Evolutionary conservation across 1,284 basidiomycete species (phyloP), one percentile per base, ranked within the genome.

Genomic region (Anthracocystis panici-leucophaei): DNA sequence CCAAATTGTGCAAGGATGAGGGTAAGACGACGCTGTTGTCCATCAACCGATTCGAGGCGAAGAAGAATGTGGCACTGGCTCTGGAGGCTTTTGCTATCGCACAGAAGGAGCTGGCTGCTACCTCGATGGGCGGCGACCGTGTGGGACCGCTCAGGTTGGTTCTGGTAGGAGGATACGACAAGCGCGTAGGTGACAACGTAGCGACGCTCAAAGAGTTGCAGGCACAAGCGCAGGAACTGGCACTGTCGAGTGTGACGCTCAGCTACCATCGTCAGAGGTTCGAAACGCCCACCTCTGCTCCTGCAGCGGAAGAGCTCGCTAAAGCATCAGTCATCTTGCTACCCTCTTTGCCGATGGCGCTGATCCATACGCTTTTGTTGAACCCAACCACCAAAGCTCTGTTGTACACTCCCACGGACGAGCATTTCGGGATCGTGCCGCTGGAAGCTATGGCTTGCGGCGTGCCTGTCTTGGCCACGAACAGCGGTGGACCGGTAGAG

Each of bases 361-460:
- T 84, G 14, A 78, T 84, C 44, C 75, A 76, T 44, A 68, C 78
- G 14, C 67, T 84, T 7, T 61, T 84, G 50, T 63, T 73, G 16
- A 71, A 77, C 53, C 55, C 58, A 5, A 35, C 51, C 21, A 74
- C 75, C 12, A 59, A 59, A 6, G 78, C 69, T 8, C 88, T 99
- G 0, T 88, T 98, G 4, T 99, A 99, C 85, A 99, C 97, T 0
- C 96, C 97, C 0, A 88, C 90, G 2, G 95, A 97, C 85, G 96
- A 99, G 83, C 96, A 99, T 85, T 97, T 99, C 83, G 96, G 96
- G 2, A 98, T 99, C 78, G 95, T 93, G 0, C 96, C 96, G 0
- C 89, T 98, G 6, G 97, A 99, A 85, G 95, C 91, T 0, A 97
- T 98, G 94, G 90, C 91, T 2, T 95, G 92, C 69, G 93, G 94